Evolutionary conservation across 2,329 filamentous ascomycete genomes (phyloP), one percentile per base, ranked within the genome.

Genomic region (Emericellopsis atlantica): DNA sequence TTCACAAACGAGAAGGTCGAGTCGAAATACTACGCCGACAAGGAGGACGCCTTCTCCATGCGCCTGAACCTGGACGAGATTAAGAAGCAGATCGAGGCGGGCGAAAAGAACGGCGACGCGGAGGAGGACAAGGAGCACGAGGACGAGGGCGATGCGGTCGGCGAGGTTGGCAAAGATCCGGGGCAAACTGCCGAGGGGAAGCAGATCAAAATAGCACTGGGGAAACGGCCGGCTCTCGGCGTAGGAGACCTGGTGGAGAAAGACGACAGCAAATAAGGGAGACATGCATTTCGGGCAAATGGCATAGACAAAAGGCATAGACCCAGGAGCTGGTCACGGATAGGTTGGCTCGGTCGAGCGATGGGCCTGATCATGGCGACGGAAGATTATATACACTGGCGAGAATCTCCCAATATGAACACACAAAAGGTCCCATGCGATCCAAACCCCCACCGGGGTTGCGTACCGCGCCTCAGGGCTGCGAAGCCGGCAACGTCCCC

Each of bases 1-100:
- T 96, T 95, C 71, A 76, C 80, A 57, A 84, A 85, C 50, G 86
- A 92, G 49, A 92, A 88, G 68, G 79, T 82, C 10, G 87, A 94
- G 64, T 59, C 74, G 38, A 92, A 89, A 65, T 95, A 95, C 74
- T 98, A 98, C 59, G 92, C 92, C 43, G 92, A 98, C 60, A 90
- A 90, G 45, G 92, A 98, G 67, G 87, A 98, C 66, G 92, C 92
- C 32, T 95, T 80, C 58, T 84, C 79, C 56, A 98, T 98, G 92
- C 81, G 80, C 47, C 84, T 95, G 59, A 83, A 96, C 54, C 72
- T 98, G 35, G 66, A 74, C 44, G 67, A 71, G 49, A 70, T 84
- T 56, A 60, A 67, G 46, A 64, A 67, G 44, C 63, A 66, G 54
- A 54, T 67, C 40, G 58, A 70, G 36, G 65, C 61, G 18, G 64